These are phyloP conservation scores for Cicer yamashitae DNA, from an alignment of 306 rosid genomes.

Conservation along the genomic window DNA sequence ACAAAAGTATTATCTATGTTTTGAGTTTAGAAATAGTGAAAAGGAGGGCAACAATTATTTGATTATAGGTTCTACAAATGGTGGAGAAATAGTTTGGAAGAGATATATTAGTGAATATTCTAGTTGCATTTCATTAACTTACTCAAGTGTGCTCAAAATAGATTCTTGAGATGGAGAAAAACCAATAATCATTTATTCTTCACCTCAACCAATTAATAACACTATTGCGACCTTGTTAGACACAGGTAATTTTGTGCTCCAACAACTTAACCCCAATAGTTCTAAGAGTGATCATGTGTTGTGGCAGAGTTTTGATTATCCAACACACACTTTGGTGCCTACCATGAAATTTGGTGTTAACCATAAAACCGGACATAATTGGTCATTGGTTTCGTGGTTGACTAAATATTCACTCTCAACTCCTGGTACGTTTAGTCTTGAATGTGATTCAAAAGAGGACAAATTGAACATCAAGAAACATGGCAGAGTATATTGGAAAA, in stretches of 20 bases:
- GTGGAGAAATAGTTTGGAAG: neutral
- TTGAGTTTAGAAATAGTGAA: accelerated
- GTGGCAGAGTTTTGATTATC: constrained; percentile 50
- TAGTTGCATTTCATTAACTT: neutral
- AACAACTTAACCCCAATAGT: constrained; percentile 29
- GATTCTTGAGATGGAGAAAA: neutral
- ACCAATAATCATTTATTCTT: constrained; percentile 27
- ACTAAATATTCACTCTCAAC: accelerated
- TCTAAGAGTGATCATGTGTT: neutral
- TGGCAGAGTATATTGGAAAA: neutral
- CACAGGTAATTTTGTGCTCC: constrained; percentile 45
- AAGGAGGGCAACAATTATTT: neutral
- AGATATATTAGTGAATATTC: no score
- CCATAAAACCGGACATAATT: neutral
- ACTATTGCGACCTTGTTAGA: constrained; percentile 36
- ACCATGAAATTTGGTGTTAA: constrained; percentile 50
- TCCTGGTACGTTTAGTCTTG: neutral
- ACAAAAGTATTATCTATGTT: neutral
- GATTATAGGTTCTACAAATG: accelerated
- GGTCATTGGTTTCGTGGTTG: neutral
- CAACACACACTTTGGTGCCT: neutral
- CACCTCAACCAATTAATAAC: neutral
- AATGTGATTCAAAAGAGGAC: neutral
- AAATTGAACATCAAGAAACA: neutral
- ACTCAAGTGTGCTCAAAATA: constrained; percentile 36